Evolutionary conservation across 2,329 filamentous ascomycete species (phyloP).

Genomic region (Neonectria neomacrospora): DNA sequence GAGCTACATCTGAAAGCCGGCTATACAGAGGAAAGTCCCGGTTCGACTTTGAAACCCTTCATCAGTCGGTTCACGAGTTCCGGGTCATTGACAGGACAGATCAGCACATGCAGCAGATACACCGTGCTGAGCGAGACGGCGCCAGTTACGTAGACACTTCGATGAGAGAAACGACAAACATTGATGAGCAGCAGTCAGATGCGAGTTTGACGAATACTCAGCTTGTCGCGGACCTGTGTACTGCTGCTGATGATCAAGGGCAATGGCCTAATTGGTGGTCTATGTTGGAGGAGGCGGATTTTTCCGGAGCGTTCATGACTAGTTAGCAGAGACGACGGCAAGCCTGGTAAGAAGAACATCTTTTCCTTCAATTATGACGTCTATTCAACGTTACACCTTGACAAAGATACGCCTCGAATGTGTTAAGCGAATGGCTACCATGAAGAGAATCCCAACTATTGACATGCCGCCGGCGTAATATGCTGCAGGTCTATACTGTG

Average conservation of each 20-base stretch:
- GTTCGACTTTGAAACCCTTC: slow-evolving; percentile 34
- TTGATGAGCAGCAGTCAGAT: background rate
- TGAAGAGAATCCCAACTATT: slow-evolving; percentile 27
- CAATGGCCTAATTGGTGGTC: slow-evolving; percentile 43
- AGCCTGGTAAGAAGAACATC: background rate
- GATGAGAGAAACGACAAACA: background rate
- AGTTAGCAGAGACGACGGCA: background rate
- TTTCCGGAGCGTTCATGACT: slow-evolving; percentile 22
- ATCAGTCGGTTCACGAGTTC: slow-evolving; percentile 39
- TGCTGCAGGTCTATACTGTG: slow-evolving; percentile 30
- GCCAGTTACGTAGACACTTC: background rate
- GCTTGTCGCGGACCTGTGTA: slow-evolving; percentile 22
- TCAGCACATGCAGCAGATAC: slow-evolving; percentile 38
- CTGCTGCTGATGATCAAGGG: slow-evolving; percentile 8
- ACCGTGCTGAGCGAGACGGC: slow-evolving; percentile 33
- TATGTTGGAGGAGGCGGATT: slow-evolving; percentile 41
- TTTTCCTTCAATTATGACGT: background rate
- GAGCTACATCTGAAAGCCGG: slow-evolving; percentile 36
- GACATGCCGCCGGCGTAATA: slow-evolving; percentile 37
- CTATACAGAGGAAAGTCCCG: slow-evolving; percentile 34
- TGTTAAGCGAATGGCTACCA: slow-evolving; percentile 27
- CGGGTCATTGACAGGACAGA: slow-evolving; percentile 35
- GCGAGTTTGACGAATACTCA: background rate
- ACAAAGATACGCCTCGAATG: slow-evolving; percentile 2
- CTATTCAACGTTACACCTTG: slow-evolving; percentile 1